Conservation (phyloP, 2,329 filamentous ascomycete species). For the Phyllosticta capitalensis region DNA sequence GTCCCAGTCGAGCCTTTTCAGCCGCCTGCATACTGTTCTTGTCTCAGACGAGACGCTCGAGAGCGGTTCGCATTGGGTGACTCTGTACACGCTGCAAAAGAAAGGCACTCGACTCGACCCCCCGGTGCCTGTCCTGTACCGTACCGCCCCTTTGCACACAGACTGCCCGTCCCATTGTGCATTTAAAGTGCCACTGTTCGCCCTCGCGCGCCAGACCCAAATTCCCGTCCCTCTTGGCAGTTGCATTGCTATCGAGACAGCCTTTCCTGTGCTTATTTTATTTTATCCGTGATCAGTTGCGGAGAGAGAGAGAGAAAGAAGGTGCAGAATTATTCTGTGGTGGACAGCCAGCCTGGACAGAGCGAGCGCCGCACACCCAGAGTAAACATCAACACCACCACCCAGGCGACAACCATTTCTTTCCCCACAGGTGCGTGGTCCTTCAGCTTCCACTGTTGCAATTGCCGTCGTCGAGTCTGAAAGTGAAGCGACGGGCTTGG, state of each 20-base stretch:
- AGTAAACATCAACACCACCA: neutral
- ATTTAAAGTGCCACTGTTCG: slow-evolving; percentile 11
- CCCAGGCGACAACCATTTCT: too few species aligned
- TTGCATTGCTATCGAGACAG: slow-evolving; percentile 11
- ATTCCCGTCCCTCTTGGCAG: slow-evolving; percentile 4
- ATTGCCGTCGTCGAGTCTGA: neutral
- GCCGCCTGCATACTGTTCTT: slow-evolving; percentile 12
- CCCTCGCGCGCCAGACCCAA: slow-evolving; percentile 8
- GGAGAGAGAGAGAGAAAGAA: neutral
- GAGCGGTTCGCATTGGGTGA: slow-evolving; percentile 12
- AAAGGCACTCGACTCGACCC: slow-evolving; percentile 1
- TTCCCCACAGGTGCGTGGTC: neutral
- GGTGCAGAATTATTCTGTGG: neutral
- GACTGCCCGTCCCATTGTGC: neutral
- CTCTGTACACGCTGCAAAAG: slow-evolving; percentile 12
- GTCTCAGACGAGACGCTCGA: slow-evolving; percentile 11
- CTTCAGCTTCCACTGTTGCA: neutral
- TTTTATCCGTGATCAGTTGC: neutral
- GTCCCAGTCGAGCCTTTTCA: slow-evolving; percentile 1
- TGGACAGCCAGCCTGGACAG: neutral
- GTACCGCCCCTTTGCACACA: slow-evolving; percentile 11
- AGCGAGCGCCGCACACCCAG: neutral
- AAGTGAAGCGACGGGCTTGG: slow-evolving; percentile 3
- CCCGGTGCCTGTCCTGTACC: slow-evolving; percentile 7
- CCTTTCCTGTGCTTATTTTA: slow-evolving; percentile 7